Conservation (phyloP, 805 yeast species). For the Saturnispora saitoi region DNA sequence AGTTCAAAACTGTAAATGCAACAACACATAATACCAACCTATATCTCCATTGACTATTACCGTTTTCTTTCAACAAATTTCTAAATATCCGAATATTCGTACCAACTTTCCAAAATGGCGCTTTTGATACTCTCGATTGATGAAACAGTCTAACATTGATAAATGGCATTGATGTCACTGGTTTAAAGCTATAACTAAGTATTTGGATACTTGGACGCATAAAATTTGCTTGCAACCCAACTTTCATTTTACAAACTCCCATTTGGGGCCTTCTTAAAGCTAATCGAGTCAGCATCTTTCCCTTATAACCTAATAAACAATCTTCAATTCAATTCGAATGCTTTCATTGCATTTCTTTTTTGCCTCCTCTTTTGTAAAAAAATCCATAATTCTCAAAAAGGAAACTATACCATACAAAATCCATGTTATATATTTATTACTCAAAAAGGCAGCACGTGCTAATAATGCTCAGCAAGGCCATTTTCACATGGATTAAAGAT, state of each 20-base stretch:
- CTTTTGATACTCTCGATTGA: conserved; percentile 9
- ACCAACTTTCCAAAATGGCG: conserved; percentile 28
- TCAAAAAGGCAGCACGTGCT: not conserved
- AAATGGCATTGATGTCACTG: not conserved
- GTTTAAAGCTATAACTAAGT: not conserved
- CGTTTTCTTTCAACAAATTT: conserved; percentile 23
- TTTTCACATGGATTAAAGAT: not conserved
- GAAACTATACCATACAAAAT: not conserved
- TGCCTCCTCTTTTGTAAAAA: not conserved
- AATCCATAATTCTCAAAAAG: not conserved
- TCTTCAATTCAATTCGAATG: not conserved
- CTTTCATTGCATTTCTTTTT: not conserved
- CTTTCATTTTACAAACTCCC: not conserved
- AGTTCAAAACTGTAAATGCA: conserved; percentile 33
- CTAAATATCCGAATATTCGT: conserved; percentile 22
- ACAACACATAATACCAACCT: conserved; percentile 36
- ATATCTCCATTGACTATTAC: conserved; percentile 37
- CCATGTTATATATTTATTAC: not conserved
- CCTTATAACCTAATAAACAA: not conserved
- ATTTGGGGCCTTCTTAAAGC: not conserved
- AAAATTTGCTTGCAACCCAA: not conserved
- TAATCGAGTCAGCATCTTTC: not conserved
- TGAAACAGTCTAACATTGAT: conserved; percentile 7
- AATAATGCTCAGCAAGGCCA: not conserved
- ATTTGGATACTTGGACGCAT: not conserved